Conservation (phyloP, 768 basidiomycete genomes). For the Porpolomopsis calyptriformis region DNA sequence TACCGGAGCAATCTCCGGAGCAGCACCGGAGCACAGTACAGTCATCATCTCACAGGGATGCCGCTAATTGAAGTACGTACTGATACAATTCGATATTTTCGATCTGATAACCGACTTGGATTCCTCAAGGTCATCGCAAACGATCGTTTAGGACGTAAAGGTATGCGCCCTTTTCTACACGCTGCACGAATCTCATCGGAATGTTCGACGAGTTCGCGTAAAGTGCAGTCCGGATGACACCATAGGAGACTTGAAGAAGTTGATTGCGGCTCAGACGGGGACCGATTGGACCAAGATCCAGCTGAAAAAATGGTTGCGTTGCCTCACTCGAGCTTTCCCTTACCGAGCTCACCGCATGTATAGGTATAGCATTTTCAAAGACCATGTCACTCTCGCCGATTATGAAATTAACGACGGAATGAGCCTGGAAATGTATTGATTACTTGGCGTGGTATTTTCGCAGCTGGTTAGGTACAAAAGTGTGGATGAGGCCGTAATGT, state of each 20-base stretch:
- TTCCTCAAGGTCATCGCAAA: conserved; percentile 64
- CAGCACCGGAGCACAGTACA: too few species aligned
- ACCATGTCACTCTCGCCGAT: conserved; percentile 87
- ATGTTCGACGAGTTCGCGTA: conserved; percentile 59
- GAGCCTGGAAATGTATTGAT: conserved; percentile 87
- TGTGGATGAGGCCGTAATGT: not conserved
- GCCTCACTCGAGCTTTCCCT: not conserved
- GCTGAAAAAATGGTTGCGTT: conserved; percentile 90
- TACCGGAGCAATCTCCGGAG: too few species aligned
- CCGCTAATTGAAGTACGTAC: not conserved
- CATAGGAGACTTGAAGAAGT: conserved; percentile 92
- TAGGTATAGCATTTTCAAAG: conserved; percentile 94
- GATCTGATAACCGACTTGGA: not conserved
- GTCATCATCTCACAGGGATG: too few species aligned
- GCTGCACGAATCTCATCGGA: not conserved
- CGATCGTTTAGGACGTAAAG: conserved; percentile 91
- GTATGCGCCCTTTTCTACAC: conserved; percentile 29
- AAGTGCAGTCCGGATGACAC: conserved; percentile 95
- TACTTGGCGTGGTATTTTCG: not conserved
- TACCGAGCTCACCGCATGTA: not conserved
- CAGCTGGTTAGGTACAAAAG: not conserved
- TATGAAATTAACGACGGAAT: conserved; percentile 91
- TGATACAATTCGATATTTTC: too few species aligned
- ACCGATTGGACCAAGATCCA: conserved; percentile 79
- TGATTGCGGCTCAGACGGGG: conserved; percentile 94